phyloP scores from a whole-genome alignment of 257 asterid species.

The Vinca minor region DNA sequence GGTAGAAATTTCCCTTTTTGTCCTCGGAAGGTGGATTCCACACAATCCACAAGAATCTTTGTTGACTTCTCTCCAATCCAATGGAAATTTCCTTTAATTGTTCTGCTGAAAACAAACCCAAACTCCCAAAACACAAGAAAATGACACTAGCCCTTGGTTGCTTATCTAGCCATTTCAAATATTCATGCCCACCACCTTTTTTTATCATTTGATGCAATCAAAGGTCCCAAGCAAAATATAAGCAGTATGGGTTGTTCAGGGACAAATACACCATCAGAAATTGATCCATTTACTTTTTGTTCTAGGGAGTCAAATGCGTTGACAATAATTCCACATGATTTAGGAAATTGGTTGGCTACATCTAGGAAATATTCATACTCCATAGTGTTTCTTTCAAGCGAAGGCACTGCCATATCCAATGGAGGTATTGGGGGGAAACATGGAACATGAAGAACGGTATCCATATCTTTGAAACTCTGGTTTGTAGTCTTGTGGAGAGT shows the following conservation, averaged over 20 bases:
- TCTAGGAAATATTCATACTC: slow-evolving; percentile 29
- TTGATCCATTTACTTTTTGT: slow-evolving; percentile 17
- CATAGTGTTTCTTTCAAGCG: slow-evolving; percentile 24
- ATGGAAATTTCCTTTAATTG: slow-evolving; percentile 40
- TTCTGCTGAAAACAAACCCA: no score
- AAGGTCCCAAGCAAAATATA: slow-evolving; percentile 50
- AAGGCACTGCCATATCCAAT: slow-evolving; percentile 27
- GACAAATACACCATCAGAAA: slow-evolving; percentile 32
- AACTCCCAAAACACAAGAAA: slow-evolving; percentile 53
- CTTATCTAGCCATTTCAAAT: slow-evolving; percentile 47
- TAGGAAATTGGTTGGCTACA: not conserved
- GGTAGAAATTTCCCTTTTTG: slow-evolving; percentile 15
- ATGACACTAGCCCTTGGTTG: slow-evolving; percentile 52
- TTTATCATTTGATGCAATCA: slow-evolving; percentile 19
- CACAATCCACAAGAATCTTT: slow-evolving; percentile 49
- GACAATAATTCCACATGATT: slow-evolving; percentile 32
- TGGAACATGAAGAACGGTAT: slow-evolving; percentile 29
- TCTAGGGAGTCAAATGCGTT: no score
- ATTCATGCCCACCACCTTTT: slow-evolving; percentile 27
- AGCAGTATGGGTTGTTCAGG: slow-evolving; percentile 40
- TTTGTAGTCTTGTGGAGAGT: slow-evolving; percentile 18
- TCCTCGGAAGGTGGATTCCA: slow-evolving; percentile 36
- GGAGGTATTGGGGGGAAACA: slow-evolving; percentile 39
- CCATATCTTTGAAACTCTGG: slow-evolving; percentile 36
- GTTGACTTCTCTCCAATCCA: slow-evolving; percentile 41